Evolutionary conservation across 139 green algal species (phyloP), one percentile per base, ranked within the genome.

Genomic region (Chlamydomonas schloesseri): DNA sequence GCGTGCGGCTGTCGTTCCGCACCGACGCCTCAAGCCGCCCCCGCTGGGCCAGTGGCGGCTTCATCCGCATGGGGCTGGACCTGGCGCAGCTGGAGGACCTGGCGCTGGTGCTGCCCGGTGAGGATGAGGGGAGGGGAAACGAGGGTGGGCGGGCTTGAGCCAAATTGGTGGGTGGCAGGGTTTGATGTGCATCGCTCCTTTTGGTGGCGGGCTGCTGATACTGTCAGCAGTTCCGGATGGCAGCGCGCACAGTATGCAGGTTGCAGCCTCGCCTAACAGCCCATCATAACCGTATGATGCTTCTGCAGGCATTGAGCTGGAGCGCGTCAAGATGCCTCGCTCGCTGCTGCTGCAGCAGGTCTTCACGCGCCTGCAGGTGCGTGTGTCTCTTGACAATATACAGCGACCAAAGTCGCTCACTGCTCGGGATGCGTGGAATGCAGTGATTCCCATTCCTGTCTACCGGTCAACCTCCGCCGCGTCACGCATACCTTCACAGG

Each of bases 31-130:
- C 77, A 14, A 82, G 74, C 5, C 87, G 96, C 8, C 95, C 96
- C 11, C 85, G 91, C 57, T 93, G 88, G 82, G 91, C 90, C 15
- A 23, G 31, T 29, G 17, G 28, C n/a, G 82, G 68, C 14, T 17
- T 83, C 34, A 71, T 95, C 65, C 90, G 81, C 28, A 87, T 93
- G 73, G 87, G 89, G 21, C 86, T 97, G 58, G 93, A 98, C 77
- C 87, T 98, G 78, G 93, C 95, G 55, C 95, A 93, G 87, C 92
- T 98, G 81, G 93, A 97, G 77, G 92, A 91, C 13, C 89, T 97
- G 62, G 73, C 89, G 31, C 87, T 98, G 67, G 86, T 72, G 53
- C 81, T 97, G 71, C 88, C 89, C 17, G 95, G 95, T 55, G 55
- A 36, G 77, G 14, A 18, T 9, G 11, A 17, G 73, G n/a, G 15